Conservation (phyloP, 805 yeast species). For the Zygosaccharomyces gambellarensis region DNA sequence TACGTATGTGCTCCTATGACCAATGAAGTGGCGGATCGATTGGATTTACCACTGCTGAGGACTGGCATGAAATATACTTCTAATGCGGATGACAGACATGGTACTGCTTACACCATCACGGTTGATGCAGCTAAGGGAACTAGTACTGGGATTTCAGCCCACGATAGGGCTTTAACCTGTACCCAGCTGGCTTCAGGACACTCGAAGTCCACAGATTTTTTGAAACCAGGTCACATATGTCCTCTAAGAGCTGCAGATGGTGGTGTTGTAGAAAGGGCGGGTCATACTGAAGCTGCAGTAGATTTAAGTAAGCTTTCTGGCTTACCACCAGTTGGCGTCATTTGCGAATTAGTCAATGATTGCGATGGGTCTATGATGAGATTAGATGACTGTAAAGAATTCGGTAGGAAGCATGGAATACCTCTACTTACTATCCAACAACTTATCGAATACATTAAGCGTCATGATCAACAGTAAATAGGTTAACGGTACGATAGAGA, state of each 20-base stretch:
- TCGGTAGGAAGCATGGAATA: slow-evolving; percentile 56
- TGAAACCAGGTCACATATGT: slow-evolving; percentile 90
- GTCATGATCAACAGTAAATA: background rate
- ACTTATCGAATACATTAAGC: slow-evolving; percentile 9
- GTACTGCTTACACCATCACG: slow-evolving; percentile 94
- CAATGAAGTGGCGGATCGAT: slow-evolving; percentile 67
- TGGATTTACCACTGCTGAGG: slow-evolving; percentile 74
- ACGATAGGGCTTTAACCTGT: slow-evolving; percentile 85
- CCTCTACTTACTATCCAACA: slow-evolving; percentile 77
- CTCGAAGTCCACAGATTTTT: slow-evolving; percentile 58
- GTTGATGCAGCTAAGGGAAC: slow-evolving; percentile 84
- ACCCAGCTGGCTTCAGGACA: slow-evolving; percentile 53
- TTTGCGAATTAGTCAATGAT: slow-evolving; percentile 90
- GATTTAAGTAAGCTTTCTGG: slow-evolving; percentile 77
- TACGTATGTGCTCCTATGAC: slow-evolving; percentile 90
- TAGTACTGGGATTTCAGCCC: slow-evolving; percentile 94
- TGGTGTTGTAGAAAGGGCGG: slow-evolving; percentile 73
- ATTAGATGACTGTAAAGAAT: slow-evolving; percentile 73
- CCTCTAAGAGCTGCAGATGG: slow-evolving; percentile 91
- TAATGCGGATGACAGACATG: slow-evolving; percentile 70
- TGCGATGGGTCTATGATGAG: slow-evolving; percentile 96
- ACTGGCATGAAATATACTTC: slow-evolving; percentile 27
- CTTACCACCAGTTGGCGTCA: slow-evolving; percentile 79
- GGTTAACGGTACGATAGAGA: background rate
- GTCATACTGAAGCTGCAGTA: slow-evolving; percentile 97